Percentiles rank a stretch among this genome's conserved stretches.
Evolutionary conservation across 176 grass and related monocot species (phyloP).

Genomic region (Raddia distichophylla): DNA sequence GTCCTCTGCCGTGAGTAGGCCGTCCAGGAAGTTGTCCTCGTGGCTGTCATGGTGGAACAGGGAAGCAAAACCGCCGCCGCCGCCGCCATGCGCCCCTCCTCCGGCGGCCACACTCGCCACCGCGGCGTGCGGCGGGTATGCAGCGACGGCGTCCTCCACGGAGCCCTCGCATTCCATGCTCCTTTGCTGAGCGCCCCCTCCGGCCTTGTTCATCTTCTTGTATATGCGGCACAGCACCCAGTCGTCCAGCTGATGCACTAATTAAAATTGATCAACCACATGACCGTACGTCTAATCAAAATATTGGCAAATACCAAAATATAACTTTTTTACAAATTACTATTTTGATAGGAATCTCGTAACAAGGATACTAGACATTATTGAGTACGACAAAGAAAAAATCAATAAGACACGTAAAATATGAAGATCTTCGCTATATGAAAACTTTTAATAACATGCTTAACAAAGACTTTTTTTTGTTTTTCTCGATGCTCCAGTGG

Average conservation of each 20-base stretch:
- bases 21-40: conserved; percentile 71
- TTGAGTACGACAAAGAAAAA: too few species aligned
- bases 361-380: too few species aligned
- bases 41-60: conserved; percentile 60
- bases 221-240: conserved; percentile 98
- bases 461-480: too few species aligned
- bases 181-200: conserved; percentile 12
- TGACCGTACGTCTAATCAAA: too few species aligned
- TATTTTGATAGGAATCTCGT: too few species aligned
- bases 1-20: conserved; percentile 54
- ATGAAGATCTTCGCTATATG: too few species aligned
- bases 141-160: conserved; percentile 48
- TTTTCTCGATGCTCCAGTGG: too few species aligned
- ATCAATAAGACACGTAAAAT: too few species aligned
- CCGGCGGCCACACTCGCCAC: conserved; percentile 6
- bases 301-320: too few species aligned
- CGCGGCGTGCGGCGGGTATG: conserved; percentile 4
- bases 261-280: conserved; percentile 31
- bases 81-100: not conserved
- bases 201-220: conserved; percentile 81
- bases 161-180: conserved; percentile 60
- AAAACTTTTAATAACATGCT: too few species aligned
- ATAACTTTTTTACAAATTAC: too few species aligned
- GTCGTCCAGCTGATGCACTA: conserved; percentile 80
- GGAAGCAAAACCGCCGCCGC: conserved; percentile 42